Conservation (phyloP, 306 rosid species). For the Vicia faba region DNA sequence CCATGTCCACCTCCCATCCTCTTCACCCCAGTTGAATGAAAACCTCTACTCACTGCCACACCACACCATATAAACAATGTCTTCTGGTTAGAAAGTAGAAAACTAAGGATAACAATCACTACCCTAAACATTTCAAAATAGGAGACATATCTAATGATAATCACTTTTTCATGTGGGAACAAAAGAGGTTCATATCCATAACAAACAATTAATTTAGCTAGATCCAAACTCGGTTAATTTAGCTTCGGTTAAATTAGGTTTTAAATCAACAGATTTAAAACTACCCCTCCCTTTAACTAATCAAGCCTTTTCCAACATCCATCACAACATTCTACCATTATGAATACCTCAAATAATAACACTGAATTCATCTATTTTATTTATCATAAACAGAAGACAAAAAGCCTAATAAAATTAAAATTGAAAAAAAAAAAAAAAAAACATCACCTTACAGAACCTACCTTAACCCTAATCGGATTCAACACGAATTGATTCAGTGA, state of each 20-base stretch:
- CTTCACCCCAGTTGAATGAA: constrained; percentile 52
- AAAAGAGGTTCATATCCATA: too few species aligned
- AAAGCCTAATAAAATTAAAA: neutral
- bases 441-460: neutral
- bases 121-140: too few species aligned
- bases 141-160: neutral
- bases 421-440: neutral
- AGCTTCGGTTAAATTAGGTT: too few species aligned
- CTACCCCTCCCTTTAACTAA: neutral
- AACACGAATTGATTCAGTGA: neutral
- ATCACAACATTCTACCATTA: neutral
- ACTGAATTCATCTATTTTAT: neutral
- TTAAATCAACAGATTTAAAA: neutral
- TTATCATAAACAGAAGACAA: neutral
- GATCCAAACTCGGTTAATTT: too few species aligned
- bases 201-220: too few species aligned
- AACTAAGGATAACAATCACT: constrained; percentile 8
- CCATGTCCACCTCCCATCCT: constrained; percentile 60
- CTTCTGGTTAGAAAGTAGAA: constrained; percentile 7
- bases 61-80: constrained; percentile 29
- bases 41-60: constrained; percentile 50
- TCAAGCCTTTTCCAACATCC: neutral
- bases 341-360: neutral
- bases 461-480: neutral
- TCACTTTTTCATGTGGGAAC: too few species aligned